Conservation (phyloP, 2,329 filamentous ascomycete genomes). For the Ophiostoma ulmi region DNA sequence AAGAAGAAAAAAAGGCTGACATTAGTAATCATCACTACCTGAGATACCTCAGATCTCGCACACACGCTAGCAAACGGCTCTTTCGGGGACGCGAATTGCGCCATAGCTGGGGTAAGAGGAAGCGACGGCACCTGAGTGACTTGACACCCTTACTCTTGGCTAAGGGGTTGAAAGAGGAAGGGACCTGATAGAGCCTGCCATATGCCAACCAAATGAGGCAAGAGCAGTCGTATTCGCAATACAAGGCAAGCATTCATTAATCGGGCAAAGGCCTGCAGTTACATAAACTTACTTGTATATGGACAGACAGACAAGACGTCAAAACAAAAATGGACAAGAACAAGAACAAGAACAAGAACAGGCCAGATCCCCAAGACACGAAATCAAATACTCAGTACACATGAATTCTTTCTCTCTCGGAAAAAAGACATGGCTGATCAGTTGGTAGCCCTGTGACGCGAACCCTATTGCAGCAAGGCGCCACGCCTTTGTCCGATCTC, state of each 20-base stretch:
- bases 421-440: background rate
- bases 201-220: background rate
- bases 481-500: constrained; percentile 20
- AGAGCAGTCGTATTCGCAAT: background rate
- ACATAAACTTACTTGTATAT: background rate
- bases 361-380: background rate
- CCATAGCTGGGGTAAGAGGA: constrained; percentile 9
- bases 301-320: background rate
- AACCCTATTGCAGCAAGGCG: constrained; percentile 20
- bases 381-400: background rate
- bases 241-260: background rate
- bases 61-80: background rate
- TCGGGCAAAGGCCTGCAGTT: background rate
- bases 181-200: background rate
- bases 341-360: background rate
- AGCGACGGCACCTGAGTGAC: background rate
- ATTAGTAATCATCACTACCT: background rate
- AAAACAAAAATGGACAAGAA: background rate
- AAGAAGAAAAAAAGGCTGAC: background rate
- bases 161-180: background rate
- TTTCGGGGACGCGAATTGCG: background rate
- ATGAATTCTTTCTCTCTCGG: no score
- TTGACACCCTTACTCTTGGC: background rate
- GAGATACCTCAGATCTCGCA: background rate
- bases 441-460: constrained; percentile 17